phyloP scores from a whole-genome alignment of 305 asterid genomes.

The Solanum aculeatissimum region DNA sequence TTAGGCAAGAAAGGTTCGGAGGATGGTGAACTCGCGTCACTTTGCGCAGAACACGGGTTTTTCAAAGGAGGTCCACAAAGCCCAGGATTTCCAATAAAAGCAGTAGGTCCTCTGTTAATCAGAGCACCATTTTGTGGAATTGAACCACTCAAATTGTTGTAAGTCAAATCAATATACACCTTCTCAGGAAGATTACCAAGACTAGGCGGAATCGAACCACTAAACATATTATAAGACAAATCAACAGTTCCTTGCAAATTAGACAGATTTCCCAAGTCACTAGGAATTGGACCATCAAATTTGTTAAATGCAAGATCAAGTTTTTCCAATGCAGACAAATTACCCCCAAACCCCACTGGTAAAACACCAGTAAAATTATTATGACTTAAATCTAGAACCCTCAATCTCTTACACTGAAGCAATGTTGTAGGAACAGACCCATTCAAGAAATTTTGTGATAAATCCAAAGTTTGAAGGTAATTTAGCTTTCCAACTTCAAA shows the following conservation, averaged over 20 bases:
- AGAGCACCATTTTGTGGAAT: slow-evolving; percentile 92
- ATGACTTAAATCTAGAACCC: slow-evolving; percentile 42
- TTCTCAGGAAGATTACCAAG: slow-evolving; percentile 91
- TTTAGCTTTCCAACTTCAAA: slow-evolving; percentile 55
- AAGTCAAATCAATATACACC: slow-evolving; percentile 82
- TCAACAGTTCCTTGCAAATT: slow-evolving; percentile 78
- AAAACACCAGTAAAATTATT: slow-evolving; percentile 61
- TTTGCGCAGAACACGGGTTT: slow-evolving; percentile 45
- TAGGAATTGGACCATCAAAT: slow-evolving; percentile 55
- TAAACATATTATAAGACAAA: slow-evolving; percentile 68
- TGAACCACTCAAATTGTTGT: slow-evolving; percentile 64
- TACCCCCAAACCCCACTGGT: slow-evolving; percentile 56
- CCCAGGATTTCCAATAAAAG: slow-evolving; percentile 75
- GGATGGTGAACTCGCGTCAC: slow-evolving; percentile 45
- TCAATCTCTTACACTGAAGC: slow-evolving; percentile 47
- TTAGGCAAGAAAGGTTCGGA: slow-evolving; percentile 57
- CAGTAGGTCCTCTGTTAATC: slow-evolving; percentile 89
- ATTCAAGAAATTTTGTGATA: slow-evolving; percentile 67
- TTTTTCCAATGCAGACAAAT: slow-evolving; percentile 41
- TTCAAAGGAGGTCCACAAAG: slow-evolving; percentile 93
- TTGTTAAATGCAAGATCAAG: slow-evolving; percentile 64
- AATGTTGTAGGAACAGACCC: slow-evolving; percentile 59
- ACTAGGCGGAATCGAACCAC: slow-evolving; percentile 62
- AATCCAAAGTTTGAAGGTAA: slow-evolving; percentile 56
- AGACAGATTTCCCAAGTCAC: slow-evolving; percentile 54